A percentile compares a stretch with the other conserved stretches of the same genome.
These are phyloP conservation scores for Mrakiaceae sp. DNA, from an alignment of 1,284 basidiomycete species.

Conservation along the genomic window DNA sequence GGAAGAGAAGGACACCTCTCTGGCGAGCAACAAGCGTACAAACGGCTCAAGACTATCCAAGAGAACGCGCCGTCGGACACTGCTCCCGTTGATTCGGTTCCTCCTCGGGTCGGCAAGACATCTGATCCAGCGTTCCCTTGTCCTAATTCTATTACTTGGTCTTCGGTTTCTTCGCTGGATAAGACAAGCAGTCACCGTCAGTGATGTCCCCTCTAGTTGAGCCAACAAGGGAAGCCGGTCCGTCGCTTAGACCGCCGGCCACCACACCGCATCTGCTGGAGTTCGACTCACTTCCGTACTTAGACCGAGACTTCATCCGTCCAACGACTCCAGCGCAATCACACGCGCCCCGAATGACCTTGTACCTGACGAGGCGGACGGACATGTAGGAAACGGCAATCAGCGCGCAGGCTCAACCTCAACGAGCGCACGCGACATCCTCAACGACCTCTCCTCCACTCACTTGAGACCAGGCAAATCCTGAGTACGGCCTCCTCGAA, in stretches of 20 bases:
- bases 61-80: background rate
- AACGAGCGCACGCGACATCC: background rate
- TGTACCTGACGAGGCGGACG: slow-evolving; percentile 52
- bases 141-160: slow-evolving; percentile 23
- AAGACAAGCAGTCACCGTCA: slow-evolving; percentile 22
- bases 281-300: slow-evolving; percentile 73
- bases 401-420: too few relatives aligned
- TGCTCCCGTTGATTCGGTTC: background rate
- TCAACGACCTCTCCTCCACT: slow-evolving; percentile 28
- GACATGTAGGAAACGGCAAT: background rate
- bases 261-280: background rate
- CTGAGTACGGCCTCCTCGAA: slow-evolving; percentile 89
- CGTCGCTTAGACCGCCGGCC: slow-evolving; percentile 2
- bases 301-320: slow-evolving; percentile 68
- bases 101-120: too few relatives aligned
- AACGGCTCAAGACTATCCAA: background rate
- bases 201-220: slow-evolving; percentile 1
- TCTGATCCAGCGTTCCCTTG: background rate
- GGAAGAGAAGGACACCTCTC: background rate
- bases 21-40: background rate
- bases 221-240: background rate
- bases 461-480: slow-evolving; percentile 94
- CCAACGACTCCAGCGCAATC: slow-evolving; percentile 88
- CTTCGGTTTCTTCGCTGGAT: slow-evolving; percentile 70
- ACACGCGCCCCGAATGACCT: slow-evolving; percentile 82